These are phyloP conservation scores for Paracorniculantispora psalliotae DNA, from an alignment of 2,329 filamentous ascomycete genomes.

Conservation along the genomic window DNA sequence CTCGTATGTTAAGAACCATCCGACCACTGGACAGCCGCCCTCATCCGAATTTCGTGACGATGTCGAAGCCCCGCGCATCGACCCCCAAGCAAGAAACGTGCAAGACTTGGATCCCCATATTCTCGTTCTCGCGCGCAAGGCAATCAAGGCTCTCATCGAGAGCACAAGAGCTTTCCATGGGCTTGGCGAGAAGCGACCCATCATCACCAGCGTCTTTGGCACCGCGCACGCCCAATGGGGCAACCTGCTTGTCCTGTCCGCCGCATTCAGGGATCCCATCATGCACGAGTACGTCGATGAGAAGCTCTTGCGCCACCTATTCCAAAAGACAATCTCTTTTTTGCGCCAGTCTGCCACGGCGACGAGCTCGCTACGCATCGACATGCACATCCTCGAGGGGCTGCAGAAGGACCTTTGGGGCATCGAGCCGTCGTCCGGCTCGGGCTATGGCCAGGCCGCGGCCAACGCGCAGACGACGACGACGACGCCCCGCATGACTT, in stretches of 20 bases:
- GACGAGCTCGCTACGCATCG: constrained; percentile 68
- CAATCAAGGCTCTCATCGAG: constrained; percentile 69
- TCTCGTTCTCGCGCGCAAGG: constrained; percentile 52
- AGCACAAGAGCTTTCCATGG: constrained; percentile 79
- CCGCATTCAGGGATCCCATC: constrained; percentile 64
- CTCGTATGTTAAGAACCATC: constrained; percentile 33
- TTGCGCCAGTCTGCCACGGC: constrained; percentile 64
- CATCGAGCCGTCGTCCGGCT: neutral
- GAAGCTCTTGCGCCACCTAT: constrained; percentile 53
- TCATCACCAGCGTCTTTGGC: constrained; percentile 94
- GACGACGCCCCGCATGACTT: constrained; percentile 16
- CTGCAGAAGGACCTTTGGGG: constrained; percentile 44
- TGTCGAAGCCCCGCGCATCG: constrained; percentile 33
- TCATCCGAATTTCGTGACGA: constrained; percentile 33
- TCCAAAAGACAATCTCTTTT: constrained; percentile 71
- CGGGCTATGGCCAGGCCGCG: neutral
- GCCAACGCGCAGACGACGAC: constrained; percentile 4
- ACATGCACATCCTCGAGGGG: constrained; percentile 67
- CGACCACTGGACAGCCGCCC: constrained; percentile 27
- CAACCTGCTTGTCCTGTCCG: constrained; percentile 85
- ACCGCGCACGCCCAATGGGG: constrained; percentile 98
- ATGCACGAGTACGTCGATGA: constrained; percentile 55
- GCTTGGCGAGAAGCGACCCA: constrained; percentile 59
- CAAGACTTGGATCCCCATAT: constrained; percentile 41
- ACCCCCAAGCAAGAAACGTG: constrained; percentile 31